A percentile compares a stretch with the other conserved stretches of the same genome.
Evolutionary conservation across 495 filamentous ascomycete genomes (phyloP).

Genomic region (Penicillium simplicissimum): DNA sequence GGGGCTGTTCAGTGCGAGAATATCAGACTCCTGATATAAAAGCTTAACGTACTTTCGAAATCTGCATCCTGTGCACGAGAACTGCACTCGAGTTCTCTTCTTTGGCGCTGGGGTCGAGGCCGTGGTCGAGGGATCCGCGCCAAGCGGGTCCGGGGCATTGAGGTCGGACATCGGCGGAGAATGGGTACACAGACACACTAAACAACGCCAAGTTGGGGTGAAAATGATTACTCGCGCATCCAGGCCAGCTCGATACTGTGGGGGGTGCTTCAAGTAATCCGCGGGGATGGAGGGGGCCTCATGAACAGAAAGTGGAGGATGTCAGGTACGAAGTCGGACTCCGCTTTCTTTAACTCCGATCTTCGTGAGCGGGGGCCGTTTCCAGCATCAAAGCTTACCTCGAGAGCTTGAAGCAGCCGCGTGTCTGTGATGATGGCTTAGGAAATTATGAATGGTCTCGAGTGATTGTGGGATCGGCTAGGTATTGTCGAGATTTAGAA

Average conservation of each 20-base stretch:
- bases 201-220: background rate
- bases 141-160: conserved; percentile 14
- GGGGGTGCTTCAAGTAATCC: background rate
- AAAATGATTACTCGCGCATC: background rate
- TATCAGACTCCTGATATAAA: background rate
- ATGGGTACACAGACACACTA: background rate
- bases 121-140: conserved; percentile 11
- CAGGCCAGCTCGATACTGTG: background rate
- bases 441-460: too few species aligned
- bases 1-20: background rate
- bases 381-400: background rate
- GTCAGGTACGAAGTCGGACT: conserved; percentile 1
- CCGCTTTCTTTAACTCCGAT: conserved; percentile 5
- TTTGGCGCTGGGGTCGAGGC: conserved; percentile 24
- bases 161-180: conserved; percentile 16
- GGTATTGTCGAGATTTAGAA: too few species aligned
- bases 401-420: background rate
- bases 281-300: background rate
- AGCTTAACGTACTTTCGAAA: conserved; percentile 46
- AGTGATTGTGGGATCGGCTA: too few species aligned
- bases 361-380: background rate
- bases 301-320: background rate
- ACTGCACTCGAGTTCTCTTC: conserved; percentile 53
- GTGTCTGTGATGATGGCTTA: background rate
- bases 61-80: conserved; percentile 56